These are phyloP conservation scores for Omphalotus guepiniiformis DNA, from an alignment of 768 basidiomycete genomes.

Conservation along the genomic window DNA sequence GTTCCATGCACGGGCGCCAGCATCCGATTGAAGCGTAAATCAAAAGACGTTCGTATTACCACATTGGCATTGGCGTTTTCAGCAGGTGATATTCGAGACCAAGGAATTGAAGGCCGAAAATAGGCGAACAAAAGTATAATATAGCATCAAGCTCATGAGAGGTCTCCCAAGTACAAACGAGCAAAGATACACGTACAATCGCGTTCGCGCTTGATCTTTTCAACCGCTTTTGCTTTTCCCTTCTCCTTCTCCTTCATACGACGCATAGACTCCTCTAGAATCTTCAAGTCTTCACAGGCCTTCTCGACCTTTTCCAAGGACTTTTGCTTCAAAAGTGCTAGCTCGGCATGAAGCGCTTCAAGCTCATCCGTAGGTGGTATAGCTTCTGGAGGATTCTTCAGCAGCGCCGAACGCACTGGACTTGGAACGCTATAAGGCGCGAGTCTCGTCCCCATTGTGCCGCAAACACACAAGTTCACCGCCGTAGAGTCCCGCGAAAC, in stretches of 20 bases:
- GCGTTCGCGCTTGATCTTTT: constrained; percentile 69
- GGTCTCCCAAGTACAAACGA: constrained; percentile 5
- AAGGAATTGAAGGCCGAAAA: constrained; percentile 1
- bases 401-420: constrained; percentile 52
- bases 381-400: constrained; percentile 59
- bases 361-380: constrained; percentile 75
- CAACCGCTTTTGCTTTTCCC: constrained; percentile 66
- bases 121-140: constrained; percentile 17
- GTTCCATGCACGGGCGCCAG: constrained; percentile 11
- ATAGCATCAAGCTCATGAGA: constrained; percentile 18
- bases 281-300: constrained; percentile 69
- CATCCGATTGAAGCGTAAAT: background rate
- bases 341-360: constrained; percentile 58
- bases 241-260: constrained; percentile 73
- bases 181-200: constrained; percentile 56
- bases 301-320: constrained; percentile 65
- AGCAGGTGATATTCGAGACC: background rate
- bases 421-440: constrained; percentile 43
- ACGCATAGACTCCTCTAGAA: constrained; percentile 73
- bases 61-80: background rate
- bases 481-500: no score
- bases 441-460: constrained; percentile 59
- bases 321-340: constrained; percentile 47
- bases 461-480: no score
- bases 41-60: background rate